A percentile compares a stretch with the other conserved stretches of the same genome.
These are phyloP conservation scores for Metrosideros polymorpha DNA, from an alignment of 441 rosid genomes.

Conservation along the genomic window DNA sequence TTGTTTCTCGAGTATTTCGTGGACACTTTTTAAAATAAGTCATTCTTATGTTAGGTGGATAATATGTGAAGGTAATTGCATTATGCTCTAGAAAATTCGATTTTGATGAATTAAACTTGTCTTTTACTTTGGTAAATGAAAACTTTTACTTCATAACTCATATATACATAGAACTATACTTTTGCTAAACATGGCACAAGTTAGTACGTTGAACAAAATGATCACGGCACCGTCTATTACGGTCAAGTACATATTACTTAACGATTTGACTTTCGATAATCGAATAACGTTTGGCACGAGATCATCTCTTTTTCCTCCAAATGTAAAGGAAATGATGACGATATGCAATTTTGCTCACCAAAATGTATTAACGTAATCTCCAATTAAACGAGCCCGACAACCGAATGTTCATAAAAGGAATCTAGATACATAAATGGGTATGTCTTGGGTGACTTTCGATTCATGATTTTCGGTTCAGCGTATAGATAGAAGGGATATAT, in stretches of 20 bases:
- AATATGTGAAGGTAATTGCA: background rate
- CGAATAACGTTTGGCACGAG: accelerated
- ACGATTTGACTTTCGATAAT: background rate
- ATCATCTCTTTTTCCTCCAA: background rate
- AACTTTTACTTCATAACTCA: background rate
- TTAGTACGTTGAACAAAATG: background rate
- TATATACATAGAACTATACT: background rate
- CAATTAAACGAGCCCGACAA: background rate
- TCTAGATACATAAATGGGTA: background rate
- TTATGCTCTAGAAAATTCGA: background rate
- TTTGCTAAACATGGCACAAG: background rate
- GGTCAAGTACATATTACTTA: accelerated
- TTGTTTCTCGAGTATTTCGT: background rate
- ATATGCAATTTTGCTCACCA: background rate
- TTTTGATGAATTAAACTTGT: too few species aligned
- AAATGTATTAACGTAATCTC: background rate
- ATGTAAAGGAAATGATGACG: background rate
- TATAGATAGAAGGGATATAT: background rate
- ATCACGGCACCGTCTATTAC: background rate
- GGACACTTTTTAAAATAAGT: background rate
- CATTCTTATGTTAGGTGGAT: background rate
- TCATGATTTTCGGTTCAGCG: background rate
- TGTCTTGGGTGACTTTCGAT: background rate
- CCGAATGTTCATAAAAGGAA: background rate
- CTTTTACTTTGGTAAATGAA: background rate